Evolutionary conservation across 1,284 basidiomycete species (phyloP).

Genomic region (Xanthoconium separans): DNA sequence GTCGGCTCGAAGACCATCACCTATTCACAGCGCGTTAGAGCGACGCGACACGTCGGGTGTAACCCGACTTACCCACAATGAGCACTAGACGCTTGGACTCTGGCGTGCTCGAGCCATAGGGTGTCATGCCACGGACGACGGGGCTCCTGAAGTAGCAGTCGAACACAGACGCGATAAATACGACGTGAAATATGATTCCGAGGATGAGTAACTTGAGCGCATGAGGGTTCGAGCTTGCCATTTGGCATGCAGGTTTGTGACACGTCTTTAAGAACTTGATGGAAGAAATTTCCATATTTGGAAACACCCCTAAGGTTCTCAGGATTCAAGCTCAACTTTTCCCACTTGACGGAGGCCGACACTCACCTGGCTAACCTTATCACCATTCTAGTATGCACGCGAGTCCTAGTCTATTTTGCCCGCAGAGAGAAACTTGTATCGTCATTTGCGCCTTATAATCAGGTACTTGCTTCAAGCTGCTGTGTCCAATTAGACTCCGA

Average conservation of each 20-base stretch:
- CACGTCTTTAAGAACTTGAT: too few species aligned
- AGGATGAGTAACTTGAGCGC: constrained; percentile 50
- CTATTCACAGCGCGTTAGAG: constrained; percentile 37
- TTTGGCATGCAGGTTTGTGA: constrained; percentile 12
- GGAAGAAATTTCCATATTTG: neutral
- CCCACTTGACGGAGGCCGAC: too few species aligned
- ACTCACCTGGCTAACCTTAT: too few species aligned
- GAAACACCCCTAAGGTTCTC: too few species aligned
- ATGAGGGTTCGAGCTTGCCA: constrained; percentile 17
- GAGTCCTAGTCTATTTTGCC: too few species aligned
- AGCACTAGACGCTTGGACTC: constrained; percentile 77
- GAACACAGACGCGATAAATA: constrained; percentile 76
- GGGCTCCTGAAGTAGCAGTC: constrained; percentile 89
- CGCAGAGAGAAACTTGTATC: too few species aligned
- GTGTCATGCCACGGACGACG: constrained; percentile 72
- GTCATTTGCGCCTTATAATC: too few species aligned
- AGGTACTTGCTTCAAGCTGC: neutral
- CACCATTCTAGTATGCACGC: too few species aligned
- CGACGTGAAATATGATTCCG: constrained; percentile 73
- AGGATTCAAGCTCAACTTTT: too few species aligned
- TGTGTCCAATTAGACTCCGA: neutral
- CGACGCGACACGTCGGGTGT: neutral
- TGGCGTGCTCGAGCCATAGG: constrained; percentile 43
- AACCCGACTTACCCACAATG: constrained; percentile 62
- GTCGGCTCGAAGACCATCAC: constrained; percentile 83